Evolutionary conservation across 805 yeast species (phyloP).

Genomic region (Metschnikowia lachancei): DNA sequence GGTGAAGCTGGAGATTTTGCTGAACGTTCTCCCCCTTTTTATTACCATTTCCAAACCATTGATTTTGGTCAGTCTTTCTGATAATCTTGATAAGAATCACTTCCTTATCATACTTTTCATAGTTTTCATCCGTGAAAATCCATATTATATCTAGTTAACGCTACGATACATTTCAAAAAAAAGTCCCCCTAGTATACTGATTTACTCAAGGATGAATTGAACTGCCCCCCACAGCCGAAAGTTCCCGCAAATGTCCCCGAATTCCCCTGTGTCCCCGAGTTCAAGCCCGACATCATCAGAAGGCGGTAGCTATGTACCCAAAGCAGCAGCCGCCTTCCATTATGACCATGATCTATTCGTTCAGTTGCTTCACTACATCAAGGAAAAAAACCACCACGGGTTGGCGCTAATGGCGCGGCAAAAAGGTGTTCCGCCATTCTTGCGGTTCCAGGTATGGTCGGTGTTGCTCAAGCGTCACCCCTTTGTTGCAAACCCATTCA

Average conservation of each 20-base stretch:
- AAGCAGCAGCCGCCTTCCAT: slow-evolving; percentile 23
- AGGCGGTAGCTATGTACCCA: slow-evolving; percentile 7
- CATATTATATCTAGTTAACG: too few species aligned
- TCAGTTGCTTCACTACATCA: slow-evolving; percentile 54
- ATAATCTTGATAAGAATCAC: too few species aligned
- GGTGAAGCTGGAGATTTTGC: too few species aligned
- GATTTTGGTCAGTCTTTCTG: too few species aligned
- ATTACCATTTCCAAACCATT: too few species aligned
- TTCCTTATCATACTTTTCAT: too few species aligned
- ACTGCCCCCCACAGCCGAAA: too few species aligned
- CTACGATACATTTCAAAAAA: too few species aligned
- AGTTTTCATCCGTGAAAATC: too few species aligned
- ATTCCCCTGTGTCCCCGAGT: slow-evolving; percentile 3
- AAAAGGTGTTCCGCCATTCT: slow-evolving; percentile 78
- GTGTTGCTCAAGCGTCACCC: slow-evolving; percentile 78
- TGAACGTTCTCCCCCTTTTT: too few species aligned
- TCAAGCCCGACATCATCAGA: slow-evolving; percentile 12
- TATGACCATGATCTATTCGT: slow-evolving; percentile 48
- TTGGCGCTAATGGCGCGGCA: slow-evolving; percentile 79
- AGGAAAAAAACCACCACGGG: slow-evolving; percentile 63
- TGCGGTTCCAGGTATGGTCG: slow-evolving; percentile 84
- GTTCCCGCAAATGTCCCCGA: slow-evolving; percentile 1
- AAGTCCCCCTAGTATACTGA: too few species aligned
- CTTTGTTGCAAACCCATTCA: slow-evolving; percentile 71
- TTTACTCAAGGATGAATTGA: too few species aligned